A percentile compares a stretch with the other conserved stretches of the same genome.
These are phyloP conservation scores for Ophiostoma himal-ulmi DNA, from an alignment of 2,329 filamentous ascomycete species.

Conservation along the genomic window DNA sequence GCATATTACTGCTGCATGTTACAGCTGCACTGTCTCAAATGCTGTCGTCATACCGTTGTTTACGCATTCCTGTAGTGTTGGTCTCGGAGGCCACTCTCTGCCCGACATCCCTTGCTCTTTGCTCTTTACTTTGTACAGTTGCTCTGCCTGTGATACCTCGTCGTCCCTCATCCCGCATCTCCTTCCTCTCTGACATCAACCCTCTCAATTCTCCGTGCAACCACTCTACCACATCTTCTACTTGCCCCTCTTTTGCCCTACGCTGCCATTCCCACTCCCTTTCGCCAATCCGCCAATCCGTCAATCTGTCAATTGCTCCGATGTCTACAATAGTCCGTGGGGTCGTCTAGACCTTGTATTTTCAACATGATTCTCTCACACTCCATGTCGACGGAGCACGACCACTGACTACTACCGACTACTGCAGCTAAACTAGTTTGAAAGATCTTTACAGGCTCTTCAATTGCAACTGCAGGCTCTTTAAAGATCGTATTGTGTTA, in stretches of 20 bases:
- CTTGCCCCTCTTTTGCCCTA: slow-evolving; percentile 5
- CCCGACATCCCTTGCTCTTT: background rate
- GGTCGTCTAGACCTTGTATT: background rate
- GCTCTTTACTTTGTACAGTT: background rate
- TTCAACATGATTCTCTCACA: background rate
- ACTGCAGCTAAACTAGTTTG: slow-evolving; percentile 4
- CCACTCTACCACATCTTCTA: background rate
- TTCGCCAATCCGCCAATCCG: background rate
- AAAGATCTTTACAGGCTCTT: slow-evolving; percentile 7
- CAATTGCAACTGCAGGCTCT: background rate
- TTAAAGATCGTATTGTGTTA: background rate
- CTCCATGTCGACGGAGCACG: background rate
- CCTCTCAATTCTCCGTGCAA: background rate
- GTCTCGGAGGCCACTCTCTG: background rate
- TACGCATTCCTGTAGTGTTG: background rate
- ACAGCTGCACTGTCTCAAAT: background rate
- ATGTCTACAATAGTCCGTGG: background rate
- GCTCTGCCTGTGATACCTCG: background rate
- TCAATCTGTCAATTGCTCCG: background rate
- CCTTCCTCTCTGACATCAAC: too few relatives aligned
- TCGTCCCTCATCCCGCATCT: background rate
- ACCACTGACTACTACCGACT: background rate
- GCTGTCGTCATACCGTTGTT: background rate
- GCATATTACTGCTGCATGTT: background rate
- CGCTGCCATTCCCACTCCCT: slow-evolving; percentile 5